Evolutionary conservation across 2,329 filamentous ascomycete genomes (phyloP).

Genomic region (Daldinia eschscholtzii): DNA sequence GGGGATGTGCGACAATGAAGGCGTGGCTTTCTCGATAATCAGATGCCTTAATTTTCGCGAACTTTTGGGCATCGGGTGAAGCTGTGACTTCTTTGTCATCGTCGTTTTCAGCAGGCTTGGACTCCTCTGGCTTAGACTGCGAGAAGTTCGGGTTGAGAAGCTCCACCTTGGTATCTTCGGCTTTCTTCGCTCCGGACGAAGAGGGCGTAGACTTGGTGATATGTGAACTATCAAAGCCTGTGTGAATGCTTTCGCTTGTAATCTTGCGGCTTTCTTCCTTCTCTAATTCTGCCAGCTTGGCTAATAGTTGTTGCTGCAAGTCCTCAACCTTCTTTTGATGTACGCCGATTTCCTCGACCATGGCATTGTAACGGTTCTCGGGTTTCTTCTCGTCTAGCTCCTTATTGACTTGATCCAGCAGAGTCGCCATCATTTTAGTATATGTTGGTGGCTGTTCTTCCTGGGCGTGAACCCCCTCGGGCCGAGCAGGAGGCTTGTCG

Average conservation of each 20-base stretch:
- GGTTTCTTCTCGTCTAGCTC: constrained; percentile 82
- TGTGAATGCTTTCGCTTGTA: constrained; percentile 89
- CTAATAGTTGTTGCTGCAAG: constrained; percentile 79
- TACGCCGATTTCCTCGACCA: constrained; percentile 80
- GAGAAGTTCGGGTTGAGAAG: constrained; percentile 77
- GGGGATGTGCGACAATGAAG: constrained; percentile 83
- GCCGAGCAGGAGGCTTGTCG: constrained; percentile 78
- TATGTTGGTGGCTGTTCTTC: constrained; percentile 84
- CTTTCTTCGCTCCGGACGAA: constrained; percentile 60
- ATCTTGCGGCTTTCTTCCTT: constrained; percentile 90
- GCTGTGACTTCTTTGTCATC: constrained; percentile 82
- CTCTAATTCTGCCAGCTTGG: constrained; percentile 84
- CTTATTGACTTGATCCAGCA: constrained; percentile 92
- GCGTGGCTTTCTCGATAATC: constrained; percentile 80
- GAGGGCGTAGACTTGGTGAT: constrained; percentile 62
- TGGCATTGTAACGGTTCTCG: constrained; percentile 77
- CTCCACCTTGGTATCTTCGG: constrained; percentile 70
- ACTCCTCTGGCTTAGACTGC: constrained; percentile 50
- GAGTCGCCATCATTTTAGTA: constrained; percentile 97
- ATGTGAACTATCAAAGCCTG: constrained; percentile 89
- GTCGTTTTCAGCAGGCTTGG: constrained; percentile 53
- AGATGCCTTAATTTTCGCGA: constrained; percentile 80
- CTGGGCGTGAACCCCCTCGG: constrained; percentile 82
- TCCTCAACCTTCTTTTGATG: constrained; percentile 83
- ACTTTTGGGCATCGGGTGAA: constrained; percentile 81